Base-by-base conservation (phyloP, 768 basidiomycete species). In the Gymnopilus dilepis region DNA sequence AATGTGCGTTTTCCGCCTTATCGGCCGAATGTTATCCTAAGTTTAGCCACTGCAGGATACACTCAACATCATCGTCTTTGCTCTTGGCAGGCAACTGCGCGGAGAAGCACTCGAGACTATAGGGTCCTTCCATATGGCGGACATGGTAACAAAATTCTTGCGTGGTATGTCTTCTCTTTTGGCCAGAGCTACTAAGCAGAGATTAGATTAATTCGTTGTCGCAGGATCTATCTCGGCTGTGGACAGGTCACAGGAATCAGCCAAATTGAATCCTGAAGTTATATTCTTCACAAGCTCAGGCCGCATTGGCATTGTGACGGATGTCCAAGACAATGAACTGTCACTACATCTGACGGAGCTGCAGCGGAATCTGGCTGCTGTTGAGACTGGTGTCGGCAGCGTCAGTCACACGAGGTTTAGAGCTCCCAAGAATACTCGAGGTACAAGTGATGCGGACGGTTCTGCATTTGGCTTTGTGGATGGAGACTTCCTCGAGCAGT, bases 261-360 rank as follows among this genome's bases (percentile, higher is more conserved):
- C n/a, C 5, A 65, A 74, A 0, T 76, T 91, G 38, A 69, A 75
- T 26, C 82, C 91, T 0, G 84, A 84, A 51, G 86, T 90, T 24
- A 61, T 95, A 28, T 94, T 90, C 73, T 87, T 91, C 74, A 90
- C 94, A 2, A 81, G 89, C 1, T 84, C 88, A 2, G 95, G 95
- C 5, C 84, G 88, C 30, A 90, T 97, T 57, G 91, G 93, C 12
- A 77, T 90, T 12, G 74, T 97, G 22, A 72, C 85, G 9, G 85
- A 92, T 50, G 76, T 94, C 19, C 73, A 77, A 19, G 79, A 86
- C 57, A 72, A 83, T 30, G 70, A 76, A 7, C 69, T 86, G 8
- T 80, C 87, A 0, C 70, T 88, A 9, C 77, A 87, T 47, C 74
- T 97, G 68, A 86, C 89, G 1, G 84, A 80, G 31, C 75, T 97